Percentiles rank a stretch among this genome's conserved stretches.
phyloP scores from a whole-genome alignment of 441 rosid genomes.

The Pelargonium cotyledonis region DNA sequence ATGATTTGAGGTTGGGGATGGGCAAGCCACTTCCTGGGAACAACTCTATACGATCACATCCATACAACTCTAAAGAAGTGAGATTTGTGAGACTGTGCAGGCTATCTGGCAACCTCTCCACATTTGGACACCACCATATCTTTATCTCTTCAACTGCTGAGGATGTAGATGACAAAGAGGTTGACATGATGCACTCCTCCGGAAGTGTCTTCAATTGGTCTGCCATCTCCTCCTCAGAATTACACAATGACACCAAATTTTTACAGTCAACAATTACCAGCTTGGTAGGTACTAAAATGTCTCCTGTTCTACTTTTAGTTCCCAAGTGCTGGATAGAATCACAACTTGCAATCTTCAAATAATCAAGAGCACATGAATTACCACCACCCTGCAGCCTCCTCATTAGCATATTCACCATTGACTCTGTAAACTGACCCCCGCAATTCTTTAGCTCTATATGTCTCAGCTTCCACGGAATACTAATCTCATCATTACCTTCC shows the following conservation, averaged over 20 bases:
- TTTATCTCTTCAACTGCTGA: no score
- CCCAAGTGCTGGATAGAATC: background rate
- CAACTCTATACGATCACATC: background rate
- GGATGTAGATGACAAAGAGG: no score
- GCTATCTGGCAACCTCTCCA: background rate
- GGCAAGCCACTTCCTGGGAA: background rate
- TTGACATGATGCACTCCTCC: background rate
- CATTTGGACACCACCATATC: no score
- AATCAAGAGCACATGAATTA: background rate
- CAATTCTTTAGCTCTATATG: background rate
- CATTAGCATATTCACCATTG: background rate
- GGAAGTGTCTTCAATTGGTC: constrained; percentile 20
- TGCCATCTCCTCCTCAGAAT: background rate
- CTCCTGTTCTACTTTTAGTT: background rate
- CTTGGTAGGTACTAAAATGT: background rate
- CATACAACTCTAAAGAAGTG: background rate
- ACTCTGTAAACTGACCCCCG: background rate
- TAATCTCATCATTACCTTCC: background rate
- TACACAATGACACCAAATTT: background rate
- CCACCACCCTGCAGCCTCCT: background rate
- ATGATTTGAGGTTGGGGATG: background rate
- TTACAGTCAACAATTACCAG: background rate
- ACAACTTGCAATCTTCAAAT: background rate
- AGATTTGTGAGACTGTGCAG: background rate
- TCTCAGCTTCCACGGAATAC: background rate